Percentiles rank a stretch among this genome's conserved stretches.
Conservation (phyloP, 2,329 filamentous ascomycete genomes). For the Xylaria multiplex region DNA sequence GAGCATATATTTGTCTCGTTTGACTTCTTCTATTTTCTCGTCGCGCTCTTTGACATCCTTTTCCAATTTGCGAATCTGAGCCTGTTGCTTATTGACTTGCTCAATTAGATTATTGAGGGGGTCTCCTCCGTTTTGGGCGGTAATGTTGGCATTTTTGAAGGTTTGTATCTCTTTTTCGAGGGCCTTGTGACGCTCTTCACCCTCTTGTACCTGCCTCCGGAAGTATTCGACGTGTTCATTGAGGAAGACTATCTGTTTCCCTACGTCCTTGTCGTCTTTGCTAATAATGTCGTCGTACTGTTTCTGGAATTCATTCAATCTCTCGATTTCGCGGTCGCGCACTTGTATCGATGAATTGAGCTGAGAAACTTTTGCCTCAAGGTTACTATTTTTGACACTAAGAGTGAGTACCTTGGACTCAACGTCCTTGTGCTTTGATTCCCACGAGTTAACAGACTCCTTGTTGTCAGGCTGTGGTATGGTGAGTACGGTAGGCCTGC, state of each 20-base stretch:
- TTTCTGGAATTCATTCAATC: conserved; percentile 32
- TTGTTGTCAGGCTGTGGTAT: conserved; percentile 41
- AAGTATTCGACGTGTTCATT: conserved; percentile 15
- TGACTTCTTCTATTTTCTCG: conserved; percentile 18
- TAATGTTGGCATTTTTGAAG: conserved; percentile 34
- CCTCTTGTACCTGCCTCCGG: conserved; percentile 9
- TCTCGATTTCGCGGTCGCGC: conserved; percentile 35
- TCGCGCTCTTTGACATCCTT: conserved; percentile 24
- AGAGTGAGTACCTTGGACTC: conserved; percentile 25
- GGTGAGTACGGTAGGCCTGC: conserved; percentile 53
- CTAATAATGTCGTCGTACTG: conserved; percentile 34
- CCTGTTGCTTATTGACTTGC: conserved; percentile 15
- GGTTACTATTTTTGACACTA: conserved; percentile 29
- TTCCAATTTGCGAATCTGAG: conserved; percentile 12
- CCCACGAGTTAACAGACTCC: conserved; percentile 40
- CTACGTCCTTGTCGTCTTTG: conserved; percentile 9
- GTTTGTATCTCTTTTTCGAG: conserved; percentile 30
- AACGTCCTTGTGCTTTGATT: conserved; percentile 38
- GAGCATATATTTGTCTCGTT: conserved; percentile 29
- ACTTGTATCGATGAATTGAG: conserved; percentile 30
- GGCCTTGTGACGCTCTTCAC: conserved; percentile 16
- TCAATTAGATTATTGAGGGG: conserved; percentile 14
- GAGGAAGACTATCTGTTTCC: conserved; percentile 22
- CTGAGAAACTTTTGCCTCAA: conserved; percentile 16
- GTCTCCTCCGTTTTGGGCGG: conserved; percentile 4